Evolutionary conservation across 2,329 filamentous ascomycete species (phyloP).

Genomic region (Apiospora kogelbergensis): DNA sequence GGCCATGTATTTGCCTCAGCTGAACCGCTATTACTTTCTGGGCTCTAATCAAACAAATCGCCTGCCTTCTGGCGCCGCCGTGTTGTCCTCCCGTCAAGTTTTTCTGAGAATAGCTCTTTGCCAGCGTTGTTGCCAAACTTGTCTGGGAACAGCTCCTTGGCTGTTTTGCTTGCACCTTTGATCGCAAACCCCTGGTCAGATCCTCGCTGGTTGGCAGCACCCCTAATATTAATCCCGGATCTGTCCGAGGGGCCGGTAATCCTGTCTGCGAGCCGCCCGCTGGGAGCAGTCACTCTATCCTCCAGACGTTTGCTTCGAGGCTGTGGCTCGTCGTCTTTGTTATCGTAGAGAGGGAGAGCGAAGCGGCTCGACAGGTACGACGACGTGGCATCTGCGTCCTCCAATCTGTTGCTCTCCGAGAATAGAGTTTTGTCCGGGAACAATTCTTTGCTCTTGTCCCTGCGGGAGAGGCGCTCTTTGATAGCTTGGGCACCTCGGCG

Average conservation of each 20-base stretch:
- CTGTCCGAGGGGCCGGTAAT: conserved; percentile 30
- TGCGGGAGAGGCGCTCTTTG: conserved; percentile 40
- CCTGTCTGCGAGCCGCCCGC: conserved; percentile 32
- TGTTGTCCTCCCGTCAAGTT: conserved; percentile 49
- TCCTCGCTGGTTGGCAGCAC: conserved; percentile 48
- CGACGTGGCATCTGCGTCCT: conserved; percentile 54
- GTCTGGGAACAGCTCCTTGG: conserved; percentile 69
- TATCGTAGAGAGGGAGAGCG: conserved; percentile 48
- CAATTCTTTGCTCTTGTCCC: conserved; percentile 54
- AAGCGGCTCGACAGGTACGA: conserved; percentile 50
- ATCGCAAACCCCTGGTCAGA: conserved; percentile 59
- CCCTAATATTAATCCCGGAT: conserved; percentile 59
- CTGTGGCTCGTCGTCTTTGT: conserved; percentile 30
- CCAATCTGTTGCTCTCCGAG: conserved; percentile 46
- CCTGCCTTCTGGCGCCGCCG: conserved; percentile 66
- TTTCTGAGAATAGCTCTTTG: conserved; percentile 69
- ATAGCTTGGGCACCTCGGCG: conserved; percentile 45
- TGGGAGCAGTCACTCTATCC: conserved; percentile 30
- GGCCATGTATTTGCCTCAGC: background rate
- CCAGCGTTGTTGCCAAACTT: conserved; percentile 61
- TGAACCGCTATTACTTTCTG: background rate
- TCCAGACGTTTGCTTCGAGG: conserved; percentile 22
- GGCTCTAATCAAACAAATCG: conserved; percentile 64
- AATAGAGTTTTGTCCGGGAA: conserved; percentile 49
- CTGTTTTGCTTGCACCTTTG: conserved; percentile 57